Percentiles rank a stretch among this genome's conserved stretches.
These are phyloP conservation scores for Xerocomus potaroensis DNA, from an alignment of 768 basidiomycete species.

Conservation along the genomic window DNA sequence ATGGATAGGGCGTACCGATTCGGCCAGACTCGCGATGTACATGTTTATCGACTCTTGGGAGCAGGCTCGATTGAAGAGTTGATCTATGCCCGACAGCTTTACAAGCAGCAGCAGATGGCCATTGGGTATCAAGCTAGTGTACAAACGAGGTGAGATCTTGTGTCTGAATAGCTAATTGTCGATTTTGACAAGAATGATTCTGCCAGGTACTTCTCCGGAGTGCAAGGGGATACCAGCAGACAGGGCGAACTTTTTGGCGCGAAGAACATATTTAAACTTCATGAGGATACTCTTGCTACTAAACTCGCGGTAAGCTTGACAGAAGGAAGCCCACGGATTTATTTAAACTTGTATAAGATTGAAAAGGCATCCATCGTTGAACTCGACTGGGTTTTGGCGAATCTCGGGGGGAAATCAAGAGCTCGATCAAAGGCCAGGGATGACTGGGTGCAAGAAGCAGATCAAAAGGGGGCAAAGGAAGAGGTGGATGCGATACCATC, in stretches of 20 bases:
- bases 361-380: conserved; percentile 71
- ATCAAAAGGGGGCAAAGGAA: conserved; percentile 42
- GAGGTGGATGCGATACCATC: conserved; percentile 9
- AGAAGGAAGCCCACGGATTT: not conserved
- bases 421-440: conserved; percentile 30
- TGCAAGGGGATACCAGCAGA: conserved; percentile 70
- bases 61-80: conserved; percentile 87
- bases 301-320: conserved; percentile 58
- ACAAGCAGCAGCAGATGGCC: conserved; percentile 93
- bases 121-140: conserved; percentile 82
- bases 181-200: not conserved
- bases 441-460: conserved; percentile 44
- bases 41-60: conserved; percentile 77
- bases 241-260: conserved; percentile 84
- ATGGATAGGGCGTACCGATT: conserved; percentile 86
- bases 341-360: conserved; percentile 46
- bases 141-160: conserved; percentile 61
- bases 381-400: conserved; percentile 75
- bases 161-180: not conserved
- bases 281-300: conserved; percentile 65
- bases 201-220: conserved; percentile 70
- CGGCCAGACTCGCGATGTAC: conserved; percentile 82
- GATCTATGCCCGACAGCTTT: conserved; percentile 85
- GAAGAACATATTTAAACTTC: conserved; percentile 79
- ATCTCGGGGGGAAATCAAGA: conserved; percentile 46